phyloP scores from a whole-genome alignment of 345 rosid genomes.

The Eucalyptus tenuipes region DNA sequence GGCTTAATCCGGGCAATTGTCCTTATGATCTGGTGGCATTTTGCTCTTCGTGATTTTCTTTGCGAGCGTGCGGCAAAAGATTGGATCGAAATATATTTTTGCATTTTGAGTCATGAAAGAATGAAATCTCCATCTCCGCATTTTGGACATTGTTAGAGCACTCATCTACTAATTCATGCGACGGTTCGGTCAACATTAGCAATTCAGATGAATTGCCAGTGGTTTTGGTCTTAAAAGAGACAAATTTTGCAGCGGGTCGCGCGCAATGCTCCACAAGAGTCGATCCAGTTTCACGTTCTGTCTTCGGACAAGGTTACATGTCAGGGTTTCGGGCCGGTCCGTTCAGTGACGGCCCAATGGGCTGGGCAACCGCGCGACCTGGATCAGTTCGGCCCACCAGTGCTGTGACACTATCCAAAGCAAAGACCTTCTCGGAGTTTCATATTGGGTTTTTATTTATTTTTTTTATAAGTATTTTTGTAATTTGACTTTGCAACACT shows the following conservation, averaged over 20 bases:
- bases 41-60: neutral
- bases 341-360: neutral
- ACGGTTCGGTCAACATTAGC: neutral
- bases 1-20: neutral
- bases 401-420: neutral
- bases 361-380: neutral
- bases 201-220: neutral
- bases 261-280: rapidly evolving
- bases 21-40: too few species aligned
- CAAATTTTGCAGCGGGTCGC: neutral
- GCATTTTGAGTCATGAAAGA: neutral
- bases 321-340: neutral
- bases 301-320: neutral
- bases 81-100: neutral
- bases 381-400: neutral
- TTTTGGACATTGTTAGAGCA: neutral
- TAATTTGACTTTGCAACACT: neutral
- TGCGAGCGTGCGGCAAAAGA: neutral
- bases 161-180: neutral
- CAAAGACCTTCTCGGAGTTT: neutral
- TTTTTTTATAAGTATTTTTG: neutral
- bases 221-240: neutral
- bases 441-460: neutral
- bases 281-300: neutral
- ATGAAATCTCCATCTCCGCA: neutral